Evolutionary conservation across 495 filamentous ascomycete genomes (phyloP), one percentile per base, ranked within the genome.

Genomic region (Annulohypoxylon maeteangense): DNA sequence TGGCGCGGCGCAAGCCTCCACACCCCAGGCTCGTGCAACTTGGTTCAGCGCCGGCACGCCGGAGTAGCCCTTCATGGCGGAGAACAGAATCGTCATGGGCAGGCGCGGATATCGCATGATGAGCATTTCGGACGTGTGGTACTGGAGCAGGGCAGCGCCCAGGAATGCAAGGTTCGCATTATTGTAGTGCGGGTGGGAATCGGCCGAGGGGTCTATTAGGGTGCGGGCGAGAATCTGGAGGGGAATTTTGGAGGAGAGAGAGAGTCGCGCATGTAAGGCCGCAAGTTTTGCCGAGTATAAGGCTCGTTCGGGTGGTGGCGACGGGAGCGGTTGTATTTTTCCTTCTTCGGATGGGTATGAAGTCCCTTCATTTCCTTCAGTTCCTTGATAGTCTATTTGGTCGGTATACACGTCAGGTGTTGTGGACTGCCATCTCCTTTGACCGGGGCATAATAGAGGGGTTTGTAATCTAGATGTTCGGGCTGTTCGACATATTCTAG

Each of bases 231-330:
- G 89, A 1, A 91, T 93, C 78, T 97, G 86, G 32, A 97, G 81
- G 7, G 95, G 96, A 70, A 98, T 85, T 78, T 89, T 90, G 34
- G 87, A 84, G 31, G 94, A 90, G 65, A 99, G 90, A 57, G 88
- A 88, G 51, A 99, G 90, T 75, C 95, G 94, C 75, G 94, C 91
- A 81, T 97, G 94, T 32, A 99, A 89, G 62, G 95, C 93, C 68
- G 94, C 89, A 75, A 99, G 92, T 83, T 97, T 97, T 62, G 95
- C 90, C 58, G 95, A 98, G 65, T 82, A 75, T 59, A 84, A 78
- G n/a, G 94, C 91, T 68, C 83, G 84, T 70, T 87, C 83, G 64
- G 90, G 87, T 62, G 85, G 87, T 70, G 91, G 93, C 75, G 92
- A 94, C 65, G 92, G 87, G 34, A 85, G 64, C 3, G 65, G 48